Base-by-base conservation (phyloP, 208 protist species). In the Acanthamoeba castellanii region DNA sequence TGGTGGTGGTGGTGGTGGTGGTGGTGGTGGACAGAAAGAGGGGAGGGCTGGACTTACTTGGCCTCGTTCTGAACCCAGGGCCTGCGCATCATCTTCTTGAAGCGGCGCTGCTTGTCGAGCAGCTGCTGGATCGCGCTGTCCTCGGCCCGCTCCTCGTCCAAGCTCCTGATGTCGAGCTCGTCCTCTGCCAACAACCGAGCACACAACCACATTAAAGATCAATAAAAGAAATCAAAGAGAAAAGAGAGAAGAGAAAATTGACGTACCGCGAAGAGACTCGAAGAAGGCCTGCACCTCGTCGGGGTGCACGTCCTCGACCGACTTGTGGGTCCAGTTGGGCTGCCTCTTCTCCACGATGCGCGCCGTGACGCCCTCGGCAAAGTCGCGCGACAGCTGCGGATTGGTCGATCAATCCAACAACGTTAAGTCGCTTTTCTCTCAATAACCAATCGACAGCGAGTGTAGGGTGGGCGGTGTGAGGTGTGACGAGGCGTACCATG, bases 281-380 rank as follows among this genome's bases (percentile, higher is more conserved):
- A 92, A 92, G 37, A 92, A 92, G 57, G 18, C n/a, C 25, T 92
- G 30, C 30, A 92, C 87, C 37, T 92, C 87, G 52, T 72, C 59
- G 18, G 30, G 57, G 32, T 37, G 30, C 18, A 92, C 87, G 34
- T 76, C 87, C 27, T 92, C 87, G 14, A 92, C 57, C 30, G 59
- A 76, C 34, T 74, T 76, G 37, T 92, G 87, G 25, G 20, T 72
- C 87, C 87, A 92, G 18, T 92, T 16, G 18, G 87, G 87, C 57
- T 34, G 13, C 18, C 87, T 64, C 32, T 45, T n/a, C 30, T 92
- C 57, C 16, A 92, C 87, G 8, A 92, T 45, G 52, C 87, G 87
- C 1, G 87, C 37, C 13, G 30, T 72, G 87, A 92, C 59, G 32
- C 87, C 87, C 37, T 92, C 87, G 22, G 45, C 34, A 45, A 92